Base-by-base conservation (phyloP, 345 rosid genomes). In the Syzygium jambos region DNA sequence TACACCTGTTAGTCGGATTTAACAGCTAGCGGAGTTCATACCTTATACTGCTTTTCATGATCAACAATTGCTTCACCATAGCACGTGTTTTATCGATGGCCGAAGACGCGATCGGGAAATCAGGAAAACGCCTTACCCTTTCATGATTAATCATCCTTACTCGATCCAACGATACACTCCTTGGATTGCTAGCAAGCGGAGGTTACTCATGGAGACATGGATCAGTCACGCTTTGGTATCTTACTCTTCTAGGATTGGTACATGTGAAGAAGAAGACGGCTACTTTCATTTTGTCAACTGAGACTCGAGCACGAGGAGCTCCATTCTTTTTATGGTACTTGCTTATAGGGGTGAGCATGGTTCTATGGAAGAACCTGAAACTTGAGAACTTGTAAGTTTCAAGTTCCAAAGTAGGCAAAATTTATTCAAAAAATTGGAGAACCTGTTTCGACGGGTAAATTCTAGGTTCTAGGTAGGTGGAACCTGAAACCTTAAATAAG, bases 131-230 rank as follows among this genome's bases (percentile, higher is more conserved):
- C 38, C 77, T 63, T 15, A n/a, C 21, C 10, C 2, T 63, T 30
- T 63, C 77, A 2, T 0, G 38, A n/a, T n/a, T 38, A 14, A 29
- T n/a, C 15, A 63, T 29, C 77, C 38, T 16, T 4, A 14, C 38
- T 63, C 6, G 9, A 61, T 14, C 38, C 1, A 2, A 63, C 1
- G 38, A 29, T 14, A 63, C 38, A 13, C 34, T 12, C 9, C 0
- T 0, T 13, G 29, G 29, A 13, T 63, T 29, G 0, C 16, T 63
- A n/a, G 77, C 77, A 9, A 0, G 0, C 2, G 0, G 3, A 63
- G 38, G 11, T 65, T 29, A 15, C 0, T 30, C 7, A 16, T 19
- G 11, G 78, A 65, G 41, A 65, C 78, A 0, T 19, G 23, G 23
- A 54, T 4, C 23, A 8, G 23, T 54, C 57, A 19, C 9, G 23